Conservation (phyloP, 1,284 basidiomycete genomes). For the Ceratobasidium sp. region DNA sequence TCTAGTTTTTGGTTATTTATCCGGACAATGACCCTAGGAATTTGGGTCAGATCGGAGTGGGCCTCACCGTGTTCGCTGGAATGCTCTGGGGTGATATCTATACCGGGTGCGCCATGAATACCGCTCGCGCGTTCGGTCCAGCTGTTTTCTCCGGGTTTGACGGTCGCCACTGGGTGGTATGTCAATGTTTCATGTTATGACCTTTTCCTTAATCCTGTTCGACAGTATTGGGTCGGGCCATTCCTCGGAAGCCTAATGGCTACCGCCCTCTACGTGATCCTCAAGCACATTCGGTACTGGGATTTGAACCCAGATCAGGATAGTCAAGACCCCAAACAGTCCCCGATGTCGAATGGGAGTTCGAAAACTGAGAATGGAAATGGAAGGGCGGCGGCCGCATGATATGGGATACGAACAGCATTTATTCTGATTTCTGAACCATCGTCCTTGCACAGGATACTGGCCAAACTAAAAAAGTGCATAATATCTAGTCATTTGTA, state of each 20-base stretch:
- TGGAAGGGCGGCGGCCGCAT: too few species aligned
- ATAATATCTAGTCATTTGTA: too few species aligned
- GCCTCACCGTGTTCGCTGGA: slow-evolving; percentile 71
- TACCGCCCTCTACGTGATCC: slow-evolving; percentile 48
- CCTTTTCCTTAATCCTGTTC: not conserved
- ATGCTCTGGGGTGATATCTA: slow-evolving; percentile 67
- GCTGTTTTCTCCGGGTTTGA: slow-evolving; percentile 70
- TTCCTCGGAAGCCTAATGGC: slow-evolving; percentile 49
- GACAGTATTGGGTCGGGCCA: slow-evolving; percentile 48
- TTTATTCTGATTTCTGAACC: too few species aligned
- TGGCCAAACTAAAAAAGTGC: too few species aligned
- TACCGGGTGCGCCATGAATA: slow-evolving; percentile 70
- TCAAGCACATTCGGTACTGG: slow-evolving; percentile 58
- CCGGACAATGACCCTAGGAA: not conserved
- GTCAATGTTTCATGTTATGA: too few species aligned
- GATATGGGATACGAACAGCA: too few species aligned
- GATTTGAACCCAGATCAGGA: slow-evolving; percentile 63
- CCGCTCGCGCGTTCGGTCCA: slow-evolving; percentile 78
- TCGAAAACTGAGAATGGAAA: too few species aligned
- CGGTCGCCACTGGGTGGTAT: slow-evolving; percentile 53
- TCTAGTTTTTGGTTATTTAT: not conserved
- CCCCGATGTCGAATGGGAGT: not conserved
- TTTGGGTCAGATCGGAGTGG: slow-evolving; percentile 65
- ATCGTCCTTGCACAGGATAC: too few species aligned
- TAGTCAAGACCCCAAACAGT: slow-evolving; percentile 49